A percentile compares a stretch with the other conserved stretches of the same genome.
These are phyloP conservation scores for Glebionis coronaria DNA, from an alignment of 129 eudicot genomes.

Conservation along the genomic window DNA sequence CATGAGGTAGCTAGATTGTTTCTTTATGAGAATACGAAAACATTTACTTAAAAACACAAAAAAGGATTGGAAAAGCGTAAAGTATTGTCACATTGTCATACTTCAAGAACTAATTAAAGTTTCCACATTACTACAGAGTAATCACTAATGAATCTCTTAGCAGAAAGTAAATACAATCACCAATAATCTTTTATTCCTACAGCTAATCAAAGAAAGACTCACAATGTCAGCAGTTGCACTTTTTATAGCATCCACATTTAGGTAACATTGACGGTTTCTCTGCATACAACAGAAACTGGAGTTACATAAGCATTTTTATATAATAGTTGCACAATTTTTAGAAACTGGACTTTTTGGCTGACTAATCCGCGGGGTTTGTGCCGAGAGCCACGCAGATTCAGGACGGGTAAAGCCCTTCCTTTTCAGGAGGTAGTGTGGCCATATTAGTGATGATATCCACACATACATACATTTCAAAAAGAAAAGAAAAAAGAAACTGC, in stretches of 20 bases:
- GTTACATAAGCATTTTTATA: constrained; percentile 11
- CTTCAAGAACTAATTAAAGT: not conserved
- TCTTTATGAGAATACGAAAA: constrained; percentile 5
- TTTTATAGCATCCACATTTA: constrained; percentile 83
- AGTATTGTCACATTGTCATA: not conserved
- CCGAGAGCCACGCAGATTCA: no score
- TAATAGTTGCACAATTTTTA: constrained; percentile 15
- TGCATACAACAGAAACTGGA: constrained; percentile 32
- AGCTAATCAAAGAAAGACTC: constrained; percentile 32
- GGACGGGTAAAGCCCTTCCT: no score
- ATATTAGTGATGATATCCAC: constrained; percentile 2
- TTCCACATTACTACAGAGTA: not conserved
- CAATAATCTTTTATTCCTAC: not conserved
- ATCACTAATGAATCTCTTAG: not conserved
- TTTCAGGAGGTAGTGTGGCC: no score
- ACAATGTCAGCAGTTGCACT: constrained; percentile 97
- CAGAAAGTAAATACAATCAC: not conserved
- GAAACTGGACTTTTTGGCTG: no score
- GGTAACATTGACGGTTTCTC: constrained; percentile 88
- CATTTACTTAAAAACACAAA: not conserved
- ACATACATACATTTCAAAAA: no score
- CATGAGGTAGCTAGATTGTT: not conserved
- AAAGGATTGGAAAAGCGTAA: not conserved
- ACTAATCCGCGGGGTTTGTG: no score
- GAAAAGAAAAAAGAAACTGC: no score